Conservation (phyloP, 2,329 filamentous ascomycete species). For the Elsinoe fawcettii region DNA sequence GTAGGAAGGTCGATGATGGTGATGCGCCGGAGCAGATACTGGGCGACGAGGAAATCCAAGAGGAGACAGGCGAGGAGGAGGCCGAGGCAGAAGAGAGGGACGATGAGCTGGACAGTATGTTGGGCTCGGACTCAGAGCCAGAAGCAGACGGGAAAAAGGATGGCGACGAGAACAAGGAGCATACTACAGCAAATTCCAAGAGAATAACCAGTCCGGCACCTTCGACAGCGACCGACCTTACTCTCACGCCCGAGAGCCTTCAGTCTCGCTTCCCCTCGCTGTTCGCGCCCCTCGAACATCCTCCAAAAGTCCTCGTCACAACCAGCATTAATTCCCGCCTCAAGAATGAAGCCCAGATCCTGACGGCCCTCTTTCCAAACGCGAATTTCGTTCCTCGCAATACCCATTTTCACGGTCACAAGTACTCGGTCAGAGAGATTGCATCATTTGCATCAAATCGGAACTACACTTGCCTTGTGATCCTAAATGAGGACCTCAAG, state of each 20-base stretch:
- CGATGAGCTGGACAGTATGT: constrained; percentile 67
- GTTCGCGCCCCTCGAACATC: constrained; percentile 47
- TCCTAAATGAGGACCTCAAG: constrained; percentile 86
- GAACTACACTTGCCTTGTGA: constrained; percentile 73
- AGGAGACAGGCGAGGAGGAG: constrained; percentile 38
- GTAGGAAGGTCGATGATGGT: constrained; percentile 31
- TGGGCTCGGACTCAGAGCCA: constrained; percentile 49
- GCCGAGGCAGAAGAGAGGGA: constrained; percentile 43
- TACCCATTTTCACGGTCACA: constrained; percentile 74
- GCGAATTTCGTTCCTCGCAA: constrained; percentile 75
- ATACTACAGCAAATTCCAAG: constrained; percentile 18
- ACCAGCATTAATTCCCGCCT: constrained; percentile 83
- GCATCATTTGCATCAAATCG: constrained; percentile 74
- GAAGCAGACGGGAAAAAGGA: constrained; percentile 46
- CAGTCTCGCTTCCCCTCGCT: constrained; percentile 54
- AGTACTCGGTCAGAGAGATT: constrained; percentile 89
- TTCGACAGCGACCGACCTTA: constrained; percentile 52
- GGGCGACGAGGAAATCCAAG: constrained; percentile 34
- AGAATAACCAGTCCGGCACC: constrained; percentile 46
- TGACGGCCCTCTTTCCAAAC: constrained; percentile 76
- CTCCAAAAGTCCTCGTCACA: constrained; percentile 84
- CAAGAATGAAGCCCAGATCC: constrained; percentile 70
- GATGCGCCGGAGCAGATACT: constrained; percentile 33
- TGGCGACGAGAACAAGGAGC: constrained; percentile 33
- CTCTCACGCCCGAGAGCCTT: constrained; percentile 53